These are phyloP conservation scores for Lasiodiplodia gonubiensis DNA, from an alignment of 2,329 filamentous ascomycete genomes.

Conservation along the genomic window DNA sequence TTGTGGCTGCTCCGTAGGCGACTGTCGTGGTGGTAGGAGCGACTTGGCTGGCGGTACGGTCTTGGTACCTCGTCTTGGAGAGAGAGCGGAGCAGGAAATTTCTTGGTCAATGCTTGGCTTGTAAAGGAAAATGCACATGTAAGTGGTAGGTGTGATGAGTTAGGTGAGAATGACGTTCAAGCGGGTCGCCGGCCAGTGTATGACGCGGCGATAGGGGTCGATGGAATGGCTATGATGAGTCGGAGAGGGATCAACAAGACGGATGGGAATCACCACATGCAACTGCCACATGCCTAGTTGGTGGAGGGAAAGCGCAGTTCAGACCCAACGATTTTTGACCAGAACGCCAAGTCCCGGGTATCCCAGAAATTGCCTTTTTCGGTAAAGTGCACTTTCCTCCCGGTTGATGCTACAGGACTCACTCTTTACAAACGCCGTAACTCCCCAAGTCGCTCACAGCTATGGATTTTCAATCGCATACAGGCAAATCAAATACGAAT, in stretches of 20 bases:
- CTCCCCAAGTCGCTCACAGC: conserved; percentile 2
- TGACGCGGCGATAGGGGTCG: background rate
- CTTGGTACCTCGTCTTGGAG: background rate
- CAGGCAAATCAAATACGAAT: background rate
- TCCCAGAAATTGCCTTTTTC: conserved; percentile 17
- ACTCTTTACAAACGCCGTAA: conserved; percentile 8
- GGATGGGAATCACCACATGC: background rate
- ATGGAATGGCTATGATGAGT: background rate
- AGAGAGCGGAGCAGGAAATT: background rate
- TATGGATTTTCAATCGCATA: background rate
- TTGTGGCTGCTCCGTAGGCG: background rate
- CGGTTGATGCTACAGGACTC: background rate
- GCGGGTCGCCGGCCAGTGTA: background rate
- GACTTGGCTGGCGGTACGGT: background rate
- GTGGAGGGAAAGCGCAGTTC: background rate
- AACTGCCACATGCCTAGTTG: background rate
- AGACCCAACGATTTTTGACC: background rate
- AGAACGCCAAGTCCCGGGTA: conserved; percentile 14
- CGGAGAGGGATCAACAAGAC: background rate
- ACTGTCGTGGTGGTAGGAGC: background rate
- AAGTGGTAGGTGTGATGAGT: background rate
- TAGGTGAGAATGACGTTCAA: background rate
- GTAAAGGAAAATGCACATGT: conserved; percentile 6
- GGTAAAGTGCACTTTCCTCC: conserved; percentile 10
- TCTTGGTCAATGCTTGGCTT: background rate